These are phyloP conservation scores for Trametes cubensis DNA, from an alignment of 768 basidiomycete species.

Conservation along the genomic window DNA sequence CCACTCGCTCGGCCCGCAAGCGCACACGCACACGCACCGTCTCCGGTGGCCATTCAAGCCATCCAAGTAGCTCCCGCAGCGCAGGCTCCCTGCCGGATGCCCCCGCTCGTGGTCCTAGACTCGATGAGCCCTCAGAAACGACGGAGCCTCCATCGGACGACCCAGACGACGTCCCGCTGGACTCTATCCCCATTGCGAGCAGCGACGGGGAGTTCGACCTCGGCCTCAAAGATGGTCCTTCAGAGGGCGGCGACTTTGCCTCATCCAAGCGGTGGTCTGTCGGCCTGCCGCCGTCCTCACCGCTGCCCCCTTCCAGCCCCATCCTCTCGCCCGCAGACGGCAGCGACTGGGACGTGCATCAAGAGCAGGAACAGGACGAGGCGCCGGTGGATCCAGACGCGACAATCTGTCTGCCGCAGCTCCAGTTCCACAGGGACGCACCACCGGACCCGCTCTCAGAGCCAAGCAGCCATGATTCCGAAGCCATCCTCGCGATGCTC, in stretches of 20 bases:
- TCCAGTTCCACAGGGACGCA: slow-evolving; percentile 5
- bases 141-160: slow-evolving; percentile 2
- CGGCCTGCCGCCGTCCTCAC: slow-evolving; percentile 36
- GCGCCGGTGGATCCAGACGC: slow-evolving; percentile 8
- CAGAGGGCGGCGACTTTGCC: slow-evolving; percentile 12
- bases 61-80: slow-evolving; percentile 21
- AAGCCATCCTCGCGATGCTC: slow-evolving; percentile 19
- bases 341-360: slow-evolving; percentile 19
- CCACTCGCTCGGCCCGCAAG: slow-evolving; percentile 8
- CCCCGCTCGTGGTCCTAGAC: not conserved
- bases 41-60: not conserved
- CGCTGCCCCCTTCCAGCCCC: slow-evolving; percentile 39
- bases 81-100: slow-evolving; percentile 20
- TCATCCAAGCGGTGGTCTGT: slow-evolving; percentile 27
- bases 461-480: slow-evolving; percentile 13
- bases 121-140: not conserved
- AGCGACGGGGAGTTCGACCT: slow-evolving; percentile 45
- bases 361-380: slow-evolving; percentile 26
- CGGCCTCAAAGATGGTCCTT: slow-evolving; percentile 4
- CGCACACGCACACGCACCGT: slow-evolving; percentile 12
- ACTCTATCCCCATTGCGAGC: slow-evolving; percentile 50
- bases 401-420: slow-evolving; percentile 11
- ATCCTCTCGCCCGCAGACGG: slow-evolving; percentile 36
- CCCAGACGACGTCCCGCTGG: slow-evolving; percentile 39
- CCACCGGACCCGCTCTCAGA: not conserved